These are phyloP conservation scores for Cryphonectria parasitica DNA, from an alignment of 2,329 filamentous ascomycete genomes.

Conservation along the genomic window DNA sequence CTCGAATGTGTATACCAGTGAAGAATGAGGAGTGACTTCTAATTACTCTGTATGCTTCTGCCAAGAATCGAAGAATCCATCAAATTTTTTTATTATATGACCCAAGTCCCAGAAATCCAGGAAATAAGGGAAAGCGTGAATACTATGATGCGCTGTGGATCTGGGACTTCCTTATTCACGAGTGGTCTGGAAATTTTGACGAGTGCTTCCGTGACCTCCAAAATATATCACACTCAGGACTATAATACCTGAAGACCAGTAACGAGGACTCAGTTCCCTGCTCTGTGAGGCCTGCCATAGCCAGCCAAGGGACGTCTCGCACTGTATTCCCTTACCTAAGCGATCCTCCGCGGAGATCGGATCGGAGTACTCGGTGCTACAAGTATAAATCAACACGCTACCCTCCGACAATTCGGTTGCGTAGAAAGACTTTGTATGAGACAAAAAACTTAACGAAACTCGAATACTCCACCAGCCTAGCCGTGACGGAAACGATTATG, in stretches of 20 bases:
- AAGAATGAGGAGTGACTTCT: too few relatives aligned
- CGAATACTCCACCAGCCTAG: background rate
- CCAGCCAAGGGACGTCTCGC: background rate
- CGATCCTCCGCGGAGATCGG: slow-evolving; percentile 15
- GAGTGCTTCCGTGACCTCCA: background rate
- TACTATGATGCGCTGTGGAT: too few relatives aligned
- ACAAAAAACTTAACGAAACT: background rate
- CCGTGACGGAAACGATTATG: background rate
- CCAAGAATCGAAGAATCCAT: too few relatives aligned
- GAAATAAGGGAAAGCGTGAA: too few relatives aligned
- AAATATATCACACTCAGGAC: background rate
- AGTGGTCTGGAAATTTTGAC: too few relatives aligned
- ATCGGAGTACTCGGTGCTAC: background rate
- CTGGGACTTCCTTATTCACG: background rate
- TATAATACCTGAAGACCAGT: background rate
- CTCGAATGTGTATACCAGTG: too few relatives aligned
- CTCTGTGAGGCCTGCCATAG: background rate
- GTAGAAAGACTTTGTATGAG: background rate
- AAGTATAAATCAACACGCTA: background rate
- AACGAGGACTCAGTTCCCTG: background rate
- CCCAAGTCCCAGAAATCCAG: too few relatives aligned
- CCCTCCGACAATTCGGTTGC: background rate
- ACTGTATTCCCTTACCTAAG: background rate
- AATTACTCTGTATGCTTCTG: too few relatives aligned
- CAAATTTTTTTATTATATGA: too few relatives aligned